phyloP scores from a whole-genome alignment of 1,284 basidiomycete species.

The Cryptococcus sp. region DNA sequence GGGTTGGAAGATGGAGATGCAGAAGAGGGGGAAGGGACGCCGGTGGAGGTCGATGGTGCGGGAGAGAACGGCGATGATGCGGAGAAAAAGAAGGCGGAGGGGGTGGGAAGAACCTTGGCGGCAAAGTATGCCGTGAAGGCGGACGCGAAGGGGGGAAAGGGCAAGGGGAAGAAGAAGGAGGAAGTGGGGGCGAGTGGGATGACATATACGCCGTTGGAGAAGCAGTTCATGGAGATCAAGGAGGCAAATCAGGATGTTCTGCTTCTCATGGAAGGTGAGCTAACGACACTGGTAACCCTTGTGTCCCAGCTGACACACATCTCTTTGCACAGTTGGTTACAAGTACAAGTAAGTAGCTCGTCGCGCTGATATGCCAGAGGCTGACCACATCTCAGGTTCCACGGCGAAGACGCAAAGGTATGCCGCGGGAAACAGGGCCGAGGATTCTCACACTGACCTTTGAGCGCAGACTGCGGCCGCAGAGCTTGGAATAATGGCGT shows the following conservation, averaged over 20 bases:
- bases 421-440: not conserved
- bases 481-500: conserved; percentile 71
- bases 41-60: conserved; percentile 19
- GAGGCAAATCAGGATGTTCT: conserved; percentile 68
- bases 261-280: conserved; percentile 68
- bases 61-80: conserved; percentile 15
- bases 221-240: conserved; percentile 72
- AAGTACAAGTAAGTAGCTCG: conserved; percentile 59
- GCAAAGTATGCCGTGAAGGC: conserved; percentile 37
- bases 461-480: conserved; percentile 64
- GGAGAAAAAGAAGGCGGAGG: conserved; percentile 15
- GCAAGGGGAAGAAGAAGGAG: conserved; percentile 52
- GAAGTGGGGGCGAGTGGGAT: conserved; percentile 71
- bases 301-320: conserved; percentile 6
- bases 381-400: conserved; percentile 57
- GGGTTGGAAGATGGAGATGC: conserved; percentile 13
- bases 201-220: conserved; percentile 76
- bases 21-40: conserved; percentile 17
- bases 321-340: conserved; percentile 61
- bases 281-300: not conserved
- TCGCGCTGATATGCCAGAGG: not conserved
- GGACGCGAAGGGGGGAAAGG: conserved; percentile 24
- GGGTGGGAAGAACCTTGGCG: conserved; percentile 24
- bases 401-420: conserved; percentile 82
- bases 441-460: not conserved